Base-by-base conservation (phyloP, 2,329 filamentous ascomycete genomes). In the Mariannaea elegans region DNA sequence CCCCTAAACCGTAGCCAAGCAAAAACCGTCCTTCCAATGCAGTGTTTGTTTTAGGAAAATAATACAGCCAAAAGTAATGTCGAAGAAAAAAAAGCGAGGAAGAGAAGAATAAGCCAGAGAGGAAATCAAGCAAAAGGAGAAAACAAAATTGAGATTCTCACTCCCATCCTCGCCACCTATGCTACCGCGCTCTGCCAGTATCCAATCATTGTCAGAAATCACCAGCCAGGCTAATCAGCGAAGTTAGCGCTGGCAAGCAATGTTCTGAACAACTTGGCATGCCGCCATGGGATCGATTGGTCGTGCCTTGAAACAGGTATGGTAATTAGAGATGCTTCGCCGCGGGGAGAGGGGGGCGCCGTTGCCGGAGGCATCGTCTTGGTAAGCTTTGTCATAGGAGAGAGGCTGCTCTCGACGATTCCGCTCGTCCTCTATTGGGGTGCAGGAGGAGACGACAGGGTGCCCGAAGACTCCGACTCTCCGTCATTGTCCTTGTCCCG, bases 401-500 rank as follows among this genome's bases (percentile, higher is more conserved):
- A 36, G n/a, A 18, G 21, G 27, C 31, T 32, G 44, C n/a, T 36
- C 19, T 23, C 21, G 12, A 13, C 16, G 2, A 9, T 19, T 16
- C 21, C 38, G 29, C 31, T 49, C 44, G 38, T 42, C 36, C 42
- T 45, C 47, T 53, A 63, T 36, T 59, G 63, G 47, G 53, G 63
- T 9, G 53, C 66, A 3, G 82, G 82, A 16, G 84, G 84, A 14
- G 84, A 86, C 1, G 84, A 87, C 59, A 85, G 71, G 0, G 82
- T 82, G 16, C 81, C 85, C 1, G 84, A 86, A 38, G 84, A 85
- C 68, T 87, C 85, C 14, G 84, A 86, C 62, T 81, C 82, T 39
- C 75, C 80, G 45, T 86, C 84, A 16, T 78, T 78, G 42, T 81
- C 77, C 42, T 78, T 78, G 42, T 81, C 77, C 42, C 79, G 78